A percentile compares a stretch with the other conserved stretches of the same genome.
These are phyloP conservation scores for Penicillium sp. DNA, from an alignment of 2,329 filamentous ascomycete species.

Conservation along the genomic window DNA sequence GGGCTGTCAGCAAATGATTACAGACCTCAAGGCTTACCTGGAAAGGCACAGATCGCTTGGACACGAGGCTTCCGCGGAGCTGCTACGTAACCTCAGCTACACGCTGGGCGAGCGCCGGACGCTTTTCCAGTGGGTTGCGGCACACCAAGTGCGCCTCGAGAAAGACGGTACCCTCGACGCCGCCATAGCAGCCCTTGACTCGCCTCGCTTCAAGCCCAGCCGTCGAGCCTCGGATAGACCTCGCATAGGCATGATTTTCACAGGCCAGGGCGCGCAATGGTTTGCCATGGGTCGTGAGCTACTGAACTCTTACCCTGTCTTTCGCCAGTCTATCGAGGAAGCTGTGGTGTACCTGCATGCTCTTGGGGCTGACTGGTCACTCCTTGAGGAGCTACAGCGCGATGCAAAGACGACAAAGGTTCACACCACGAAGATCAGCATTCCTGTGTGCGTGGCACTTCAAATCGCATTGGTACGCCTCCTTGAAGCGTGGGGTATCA, in stretches of 20 bases:
- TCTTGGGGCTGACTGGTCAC: conserved; percentile 1
- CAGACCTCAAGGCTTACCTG: no score
- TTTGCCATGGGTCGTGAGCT: conserved; percentile 26
- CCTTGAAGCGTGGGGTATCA: conserved; percentile 46
- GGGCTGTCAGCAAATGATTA: no score
- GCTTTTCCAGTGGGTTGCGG: not conserved
- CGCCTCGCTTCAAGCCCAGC: no score
- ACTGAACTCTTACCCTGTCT: conserved; percentile 14
- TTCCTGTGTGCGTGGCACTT: conserved; percentile 40
- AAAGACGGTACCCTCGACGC: no score
- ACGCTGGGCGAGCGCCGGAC: conserved; percentile 10
- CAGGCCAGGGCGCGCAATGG: conserved; percentile 32
- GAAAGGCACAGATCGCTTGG: no score
- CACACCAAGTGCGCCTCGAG: not conserved
- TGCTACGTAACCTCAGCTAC: conserved; percentile 3
- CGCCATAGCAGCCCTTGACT: no score
- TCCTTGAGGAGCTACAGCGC: conserved; percentile 2
- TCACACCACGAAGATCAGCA: not conserved
- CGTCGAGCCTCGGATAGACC: not conserved
- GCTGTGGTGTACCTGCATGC: not conserved
- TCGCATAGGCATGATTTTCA: conserved; percentile 17
- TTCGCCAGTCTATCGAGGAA: not conserved
- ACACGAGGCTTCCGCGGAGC: not conserved
- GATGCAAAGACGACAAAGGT: not conserved
- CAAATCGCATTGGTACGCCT: conserved; percentile 50